A percentile compares a stretch with the other conserved stretches of the same genome.
Conservation (phyloP, 331 rosid species). For the Acacia concinna region DNA sequence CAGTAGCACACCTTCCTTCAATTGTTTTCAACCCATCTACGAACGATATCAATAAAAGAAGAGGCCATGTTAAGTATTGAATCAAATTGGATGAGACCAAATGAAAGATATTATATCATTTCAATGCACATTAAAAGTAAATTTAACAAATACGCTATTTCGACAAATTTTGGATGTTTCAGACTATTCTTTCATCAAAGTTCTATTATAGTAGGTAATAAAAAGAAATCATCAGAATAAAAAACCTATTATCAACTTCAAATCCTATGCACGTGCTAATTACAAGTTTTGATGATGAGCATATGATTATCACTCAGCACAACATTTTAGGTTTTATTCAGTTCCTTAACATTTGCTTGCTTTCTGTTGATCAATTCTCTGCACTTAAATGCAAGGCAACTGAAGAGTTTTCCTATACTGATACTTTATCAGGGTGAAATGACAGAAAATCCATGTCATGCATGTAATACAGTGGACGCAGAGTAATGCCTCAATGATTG, state of each 20-base stretch:
- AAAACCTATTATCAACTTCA: neutral
- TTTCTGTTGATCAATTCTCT: neutral
- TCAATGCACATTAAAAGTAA: neutral
- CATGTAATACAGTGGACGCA: neutral
- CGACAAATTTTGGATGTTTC: neutral
- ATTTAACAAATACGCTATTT: neutral
- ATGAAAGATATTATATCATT: neutral
- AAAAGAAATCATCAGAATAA: neutral
- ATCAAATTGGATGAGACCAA: neutral
- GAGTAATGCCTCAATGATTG: neutral
- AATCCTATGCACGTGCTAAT: neutral
- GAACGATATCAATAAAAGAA: neutral
- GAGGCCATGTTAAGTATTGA: neutral
- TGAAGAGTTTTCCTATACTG: neutral
- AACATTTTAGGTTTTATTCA: neutral
- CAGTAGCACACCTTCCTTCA: slow-evolving; percentile 29
- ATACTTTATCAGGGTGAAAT: neutral
- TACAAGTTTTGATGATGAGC: neutral
- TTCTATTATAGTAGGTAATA: neutral
- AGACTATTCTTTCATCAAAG: neutral
- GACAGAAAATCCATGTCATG: neutral
- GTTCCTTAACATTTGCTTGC: neutral
- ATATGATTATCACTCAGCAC: neutral
- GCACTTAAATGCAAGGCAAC: neutral
- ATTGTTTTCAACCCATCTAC: slow-evolving; percentile 17